phyloP scores from a whole-genome alignment of 2,329 filamentous ascomycete species.

The Beauveria varroae region DNA sequence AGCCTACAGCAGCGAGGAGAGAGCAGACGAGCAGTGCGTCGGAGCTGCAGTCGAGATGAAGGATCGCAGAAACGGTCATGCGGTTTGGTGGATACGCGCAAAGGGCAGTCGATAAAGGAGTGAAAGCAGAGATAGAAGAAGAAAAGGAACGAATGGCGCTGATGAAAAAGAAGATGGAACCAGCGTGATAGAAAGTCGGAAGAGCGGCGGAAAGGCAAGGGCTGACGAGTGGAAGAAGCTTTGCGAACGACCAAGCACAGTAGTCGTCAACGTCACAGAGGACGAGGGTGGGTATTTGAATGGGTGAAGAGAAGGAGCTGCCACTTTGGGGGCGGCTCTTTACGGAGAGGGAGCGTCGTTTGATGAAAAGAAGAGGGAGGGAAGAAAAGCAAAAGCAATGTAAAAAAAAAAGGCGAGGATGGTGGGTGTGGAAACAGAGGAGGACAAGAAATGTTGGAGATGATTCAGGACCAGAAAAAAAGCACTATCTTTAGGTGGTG shows the following conservation, averaged over 20 bases:
- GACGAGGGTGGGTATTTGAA: neutral
- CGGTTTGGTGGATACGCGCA: neutral
- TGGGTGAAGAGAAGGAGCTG: neutral
- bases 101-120: neutral
- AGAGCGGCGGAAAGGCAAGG: neutral
- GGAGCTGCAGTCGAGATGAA: constrained; percentile 12
- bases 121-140: neutral
- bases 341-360: neutral
- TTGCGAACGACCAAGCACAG: neutral
- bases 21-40: constrained; percentile 17
- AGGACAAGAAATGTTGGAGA: neutral
- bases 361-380: neutral
- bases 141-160: neutral
- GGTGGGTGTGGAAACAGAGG: constrained; percentile 7
- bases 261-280: constrained; percentile 5
- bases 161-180: neutral
- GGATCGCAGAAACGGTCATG: constrained; percentile 7
- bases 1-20: constrained; percentile 13
- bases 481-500: neutral
- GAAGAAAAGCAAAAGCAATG: neutral
- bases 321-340: neutral
- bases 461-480: constrained; percentile 8
- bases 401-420: neutral
- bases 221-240: neutral
- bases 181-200: neutral